Base-by-base conservation (phyloP, 805 yeast species). In the Metschnikowia bowlesiae region DNA sequence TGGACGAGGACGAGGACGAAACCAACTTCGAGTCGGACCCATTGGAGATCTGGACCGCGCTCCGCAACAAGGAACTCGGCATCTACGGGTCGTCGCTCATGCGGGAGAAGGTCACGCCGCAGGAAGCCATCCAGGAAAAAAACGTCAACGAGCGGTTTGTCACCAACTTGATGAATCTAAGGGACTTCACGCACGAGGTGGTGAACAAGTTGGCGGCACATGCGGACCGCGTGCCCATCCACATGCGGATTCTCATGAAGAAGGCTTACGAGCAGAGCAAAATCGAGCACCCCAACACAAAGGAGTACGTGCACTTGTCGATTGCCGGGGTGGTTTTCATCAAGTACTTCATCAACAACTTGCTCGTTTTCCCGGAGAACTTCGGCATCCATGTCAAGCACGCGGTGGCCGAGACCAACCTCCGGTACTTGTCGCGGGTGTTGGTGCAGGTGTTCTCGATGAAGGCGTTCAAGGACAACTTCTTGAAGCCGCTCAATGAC, bases 1-100 rank as follows among this genome's bases (percentile, higher is more conserved):
- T 76, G 14, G 74, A 78, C 28, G 76, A 76, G 56, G 78, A 74
- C 22, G 79, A 74, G 31, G 78, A 74, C 18, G 80, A 75, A 32
- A 63, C 84, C 9, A 83, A 84, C 49, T 81, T 89, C 55, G 97
- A 91, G 62, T 82, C 91, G 49, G 88, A 90, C 63, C 98, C 98
- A 2, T 63, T 79, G 2, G 67, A 69, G 13, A 84, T 87, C 29
- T 79, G 79, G 61, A 59, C 64, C 30, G 60, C 57, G 2, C 53
- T 83, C n/a, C 59, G 68, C 18, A 70, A 70, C 11, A 63, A 60
- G 32, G 79, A 75, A 22, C 58, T 67, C 45, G 65, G 60, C 48
- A 58, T 69, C 1, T 54, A 64, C 36, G 75, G 76, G 1, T 51
- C 68, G 59, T 65, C 72, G 62, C 68, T 53, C 9, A 64, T 65